phyloP scores from a whole-genome alignment of 1,139 yeast species.

The Candida tropicalis region DNA sequence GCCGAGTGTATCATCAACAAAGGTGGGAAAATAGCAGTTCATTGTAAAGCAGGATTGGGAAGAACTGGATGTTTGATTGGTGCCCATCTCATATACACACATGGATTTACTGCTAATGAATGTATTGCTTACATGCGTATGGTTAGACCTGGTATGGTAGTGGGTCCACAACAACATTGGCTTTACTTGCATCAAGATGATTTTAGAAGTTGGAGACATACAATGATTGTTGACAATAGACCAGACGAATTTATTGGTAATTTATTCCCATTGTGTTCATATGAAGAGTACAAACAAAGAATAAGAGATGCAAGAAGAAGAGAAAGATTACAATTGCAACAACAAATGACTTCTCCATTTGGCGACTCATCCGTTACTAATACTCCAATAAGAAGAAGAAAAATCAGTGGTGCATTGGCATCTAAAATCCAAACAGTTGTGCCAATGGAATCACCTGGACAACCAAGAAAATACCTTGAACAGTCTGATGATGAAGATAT shows the following conservation, averaged over 20 bases:
- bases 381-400: constrained; percentile 76
- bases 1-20: constrained; percentile 82
- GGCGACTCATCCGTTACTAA: constrained; percentile 49
- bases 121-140: constrained; percentile 96
- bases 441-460: constrained; percentile 94
- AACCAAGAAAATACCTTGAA: constrained; percentile 76
- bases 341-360: constrained; percentile 32
- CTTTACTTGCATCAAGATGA: constrained; percentile 92
- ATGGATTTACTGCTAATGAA: constrained; percentile 95
- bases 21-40: constrained; percentile 95
- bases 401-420: constrained; percentile 69
- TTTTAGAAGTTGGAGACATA: constrained; percentile 93
- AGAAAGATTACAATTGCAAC: constrained; percentile 22
- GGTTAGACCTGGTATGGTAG: constrained; percentile 98
- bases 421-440: constrained; percentile 74
- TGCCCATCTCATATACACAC: constrained; percentile 92
- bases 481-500: constrained; percentile 24
- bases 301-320: constrained; percentile 46
- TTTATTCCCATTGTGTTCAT: constrained; percentile 66
- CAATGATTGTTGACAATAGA: constrained; percentile 77
- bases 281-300: constrained; percentile 53
- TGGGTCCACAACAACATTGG: constrained; percentile 99
- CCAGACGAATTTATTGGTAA: constrained; percentile 81
- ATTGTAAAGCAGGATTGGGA: constrained; percentile 97
- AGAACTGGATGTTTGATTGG: constrained; percentile 98